These are phyloP conservation scores for Quercus parvula DNA, from an alignment of 306 rosid genomes.

Conservation along the genomic window DNA sequence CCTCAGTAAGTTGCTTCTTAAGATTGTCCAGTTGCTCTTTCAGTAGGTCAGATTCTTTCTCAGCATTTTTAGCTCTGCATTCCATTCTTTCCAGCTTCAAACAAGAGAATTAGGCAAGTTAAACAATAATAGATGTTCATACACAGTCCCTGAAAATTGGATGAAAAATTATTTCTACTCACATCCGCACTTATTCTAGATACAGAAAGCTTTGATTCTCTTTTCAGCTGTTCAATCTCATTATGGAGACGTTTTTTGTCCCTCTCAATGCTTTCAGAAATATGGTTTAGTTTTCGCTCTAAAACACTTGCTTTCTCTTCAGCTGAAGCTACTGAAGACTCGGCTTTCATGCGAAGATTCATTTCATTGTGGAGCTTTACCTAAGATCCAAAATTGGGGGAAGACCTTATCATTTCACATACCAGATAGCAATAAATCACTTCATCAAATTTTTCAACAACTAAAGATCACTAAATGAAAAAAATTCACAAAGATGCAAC, in stretches of 20 bases:
- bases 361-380: conserved; percentile 69
- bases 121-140: background rate
- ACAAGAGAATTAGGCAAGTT: conserved; percentile 23
- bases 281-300: conserved; percentile 53
- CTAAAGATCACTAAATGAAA: background rate
- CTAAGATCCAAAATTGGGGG: conserved; percentile 32
- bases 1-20: conserved; percentile 69
- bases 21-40: conserved; percentile 65
- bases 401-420: background rate
- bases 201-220: conserved; percentile 68
- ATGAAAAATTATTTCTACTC: conserved; percentile 27
- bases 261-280: conserved; percentile 60
- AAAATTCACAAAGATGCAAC: background rate
- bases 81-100: conserved; percentile 77
- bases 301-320: conserved; percentile 60
- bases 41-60: conserved; percentile 65
- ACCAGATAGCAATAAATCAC: background rate
- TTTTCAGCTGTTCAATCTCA: conserved; percentile 56
- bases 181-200: conserved; percentile 67
- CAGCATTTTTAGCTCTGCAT: conserved; percentile 70
- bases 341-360: conserved; percentile 66
- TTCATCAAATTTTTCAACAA: background rate
- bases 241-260: conserved; percentile 52
- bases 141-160: conserved; percentile 4
- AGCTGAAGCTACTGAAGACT: conserved; percentile 58